Percentiles rank a stretch among this genome's conserved stretches.
Evolutionary conservation across 345 rosid genomes (phyloP).

Genomic region (Microthlaspi erraticum): DNA sequence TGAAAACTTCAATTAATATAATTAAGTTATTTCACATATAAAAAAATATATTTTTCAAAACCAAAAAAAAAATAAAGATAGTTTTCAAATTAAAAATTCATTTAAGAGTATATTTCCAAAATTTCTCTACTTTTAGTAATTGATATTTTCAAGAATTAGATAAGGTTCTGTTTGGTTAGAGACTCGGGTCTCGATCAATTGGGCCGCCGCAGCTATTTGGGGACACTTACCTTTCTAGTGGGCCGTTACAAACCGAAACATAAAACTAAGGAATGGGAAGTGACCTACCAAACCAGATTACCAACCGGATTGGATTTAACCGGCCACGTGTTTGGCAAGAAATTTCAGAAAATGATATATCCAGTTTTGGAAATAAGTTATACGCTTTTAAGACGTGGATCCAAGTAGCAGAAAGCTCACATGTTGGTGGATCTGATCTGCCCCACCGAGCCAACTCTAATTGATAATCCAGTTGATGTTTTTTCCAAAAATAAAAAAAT

Average conservation of each 20-base stretch:
- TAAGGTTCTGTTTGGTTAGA: too few relatives aligned
- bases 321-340: slow-evolving; percentile 9
- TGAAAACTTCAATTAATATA: too few relatives aligned
- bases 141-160: too few relatives aligned
- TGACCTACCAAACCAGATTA: slow-evolving; percentile 17
- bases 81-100: too few relatives aligned
- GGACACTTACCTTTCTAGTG: slow-evolving; percentile 1
- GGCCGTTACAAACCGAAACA: slow-evolving; percentile 26
- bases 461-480: slow-evolving; percentile 19
- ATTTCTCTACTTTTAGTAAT: too few relatives aligned
- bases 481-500: not conserved
- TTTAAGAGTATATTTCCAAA: too few relatives aligned
- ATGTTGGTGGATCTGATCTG: slow-evolving; percentile 38
- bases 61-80: too few relatives aligned
- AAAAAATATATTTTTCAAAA: too few relatives aligned
- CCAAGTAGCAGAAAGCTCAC: slow-evolving; percentile 24
- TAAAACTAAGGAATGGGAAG: not conserved
- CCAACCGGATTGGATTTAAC: slow-evolving; percentile 10
- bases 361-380: not conserved
- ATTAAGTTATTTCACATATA: too few relatives aligned
- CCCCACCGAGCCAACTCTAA: slow-evolving; percentile 24
- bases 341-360: not conserved
- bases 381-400: slow-evolving; percentile 39
- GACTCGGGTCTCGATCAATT: slow-evolving; percentile 14
- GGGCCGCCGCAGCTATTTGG: slow-evolving; percentile 20